Conservation (phyloP, 257 asterid genomes). For the Nicotiana obtusifolia region DNA sequence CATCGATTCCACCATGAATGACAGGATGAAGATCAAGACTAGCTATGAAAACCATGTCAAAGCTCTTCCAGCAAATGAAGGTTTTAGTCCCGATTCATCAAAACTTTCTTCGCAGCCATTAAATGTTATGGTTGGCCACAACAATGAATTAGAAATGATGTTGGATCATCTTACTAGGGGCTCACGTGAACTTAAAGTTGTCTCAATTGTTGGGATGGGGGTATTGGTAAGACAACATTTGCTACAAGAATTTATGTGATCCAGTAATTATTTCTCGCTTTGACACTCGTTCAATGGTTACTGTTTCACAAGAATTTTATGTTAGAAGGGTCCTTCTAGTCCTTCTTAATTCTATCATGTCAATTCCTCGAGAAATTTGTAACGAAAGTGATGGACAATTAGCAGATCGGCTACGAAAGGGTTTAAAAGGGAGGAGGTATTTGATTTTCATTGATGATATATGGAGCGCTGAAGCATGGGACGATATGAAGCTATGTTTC, state of each 20-base stretch:
- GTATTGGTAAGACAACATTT: constrained; percentile 15
- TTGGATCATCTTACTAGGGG: too few relatives aligned
- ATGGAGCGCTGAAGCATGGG: neutral
- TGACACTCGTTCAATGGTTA: constrained; percentile 8
- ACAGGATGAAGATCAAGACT: too few relatives aligned
- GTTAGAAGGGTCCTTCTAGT: neutral
- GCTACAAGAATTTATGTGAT: neutral
- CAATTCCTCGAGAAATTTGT: neutral
- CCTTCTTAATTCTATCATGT: neutral
- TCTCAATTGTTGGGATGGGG: constrained; percentile 14
- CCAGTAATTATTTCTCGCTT: neutral
- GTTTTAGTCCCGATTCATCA: too few relatives aligned
- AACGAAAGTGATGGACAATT: constrained; percentile 3
- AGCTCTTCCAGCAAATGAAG: too few relatives aligned
- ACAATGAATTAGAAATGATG: too few relatives aligned
- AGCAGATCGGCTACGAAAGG: neutral
- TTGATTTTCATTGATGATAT: constrained; percentile 17
- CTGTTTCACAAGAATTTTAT: neutral
- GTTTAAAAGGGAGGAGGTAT: neutral
- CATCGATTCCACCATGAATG: too few relatives aligned
- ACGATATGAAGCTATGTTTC: neutral
- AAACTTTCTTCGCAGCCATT: too few relatives aligned
- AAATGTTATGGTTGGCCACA: too few relatives aligned
- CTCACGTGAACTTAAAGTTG: neutral
- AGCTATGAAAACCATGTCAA: too few relatives aligned